Evolutionary conservation across 257 asterid species (phyloP), one percentile per base, ranked within the genome.

Genomic region (Echites panduratus): DNA sequence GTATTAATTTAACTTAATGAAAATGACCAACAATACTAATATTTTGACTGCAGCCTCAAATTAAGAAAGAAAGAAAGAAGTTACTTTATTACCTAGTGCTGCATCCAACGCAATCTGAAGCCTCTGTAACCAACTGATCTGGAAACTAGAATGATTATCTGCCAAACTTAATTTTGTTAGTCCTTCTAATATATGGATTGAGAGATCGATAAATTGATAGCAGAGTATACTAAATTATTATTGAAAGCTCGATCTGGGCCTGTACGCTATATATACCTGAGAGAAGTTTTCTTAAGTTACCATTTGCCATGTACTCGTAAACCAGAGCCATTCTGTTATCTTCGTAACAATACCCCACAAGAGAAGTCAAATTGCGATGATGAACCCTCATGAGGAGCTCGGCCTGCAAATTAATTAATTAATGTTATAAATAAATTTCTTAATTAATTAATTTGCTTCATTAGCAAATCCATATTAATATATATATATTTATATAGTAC

Each of bases 301-400:
- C 86, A 57, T 80, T 76, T 38, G 79, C 82, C 80, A 85, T 75
- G 50, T 79, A 80, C 81, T 87, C 88, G n/a, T 78, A 81, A 29
- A 83, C 82, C 57, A 83, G 81, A 5, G 83, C 89, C 75, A 75
- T 81, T 45, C 72, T 45, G 26, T 32, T 19, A 17, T 64, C 84
- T 50, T 80, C 88, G 22, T 80, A 54, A 79, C 88, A 85, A 47
- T 86, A 82, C 16, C 87, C 90, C 26, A 84, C 47, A 24, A 86
- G 57, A 61, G 59, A 40, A 9, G 81, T 82, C 45, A 82, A 58
- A 19, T 86, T 84, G 43, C 65, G 74, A 77, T 86, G 90, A 79
- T 84, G 79, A 72, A 82, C 81, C 20, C 75, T 84, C 1, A 80
- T 79, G 11, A 84, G 82, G 54, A 86, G 79, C 49, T 82, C 78